Evolutionary conservation across 257 asterid genomes (phyloP), one percentile per base, ranked within the genome.

Genomic region (Fraxinus pennsylvanica): DNA sequence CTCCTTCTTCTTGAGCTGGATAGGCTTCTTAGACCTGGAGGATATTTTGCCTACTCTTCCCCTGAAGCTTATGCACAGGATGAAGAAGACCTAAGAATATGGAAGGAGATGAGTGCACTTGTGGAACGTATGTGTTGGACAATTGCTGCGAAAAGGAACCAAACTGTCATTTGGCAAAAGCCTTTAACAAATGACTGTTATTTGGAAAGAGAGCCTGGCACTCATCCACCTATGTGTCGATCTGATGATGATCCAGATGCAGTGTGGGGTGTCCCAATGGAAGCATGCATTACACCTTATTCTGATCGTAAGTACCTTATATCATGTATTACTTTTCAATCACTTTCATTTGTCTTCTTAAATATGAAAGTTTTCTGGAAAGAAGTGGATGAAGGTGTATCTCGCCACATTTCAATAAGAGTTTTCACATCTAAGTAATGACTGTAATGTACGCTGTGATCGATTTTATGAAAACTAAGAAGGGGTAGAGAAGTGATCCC

Each of bases 1-100:
- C 81, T 92, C 84, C 97, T 94, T 76, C 97, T 94, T 78, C 97
- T 94, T 73, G 98, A 94, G 87, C 80, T 94, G 86, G 98, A 94
- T 81, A 84, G 98, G 85, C 68, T 94, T 77, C 97, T 94, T 68
- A 89, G 97, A 83, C 96, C 97, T 15, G 98, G 98, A 79, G 98
- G 98, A 79, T 94, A 94, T 86, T 94, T 94, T 83, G 97, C 96
- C 59, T 94, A 92, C 84, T 94, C 98, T 0, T 94, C 98, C 9
- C 98, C 98, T 1, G 98, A 94, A 86, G 97, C 97, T 69, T 94
- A 94, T 85, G 98, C 98, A 41, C 97, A 90, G 85, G 97, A 94
- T 41, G 98, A 91, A 82, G 98, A 94, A 84, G 94, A 92, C 86
- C 86, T 86, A 38, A 90, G 96, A 83, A 92, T 94, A 83, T 92